Percentiles rank a stretch among this genome's conserved stretches.
These are phyloP conservation scores for Eutypella sp. DNA, from an alignment of 2,329 filamentous ascomycete genomes.

Conservation along the genomic window DNA sequence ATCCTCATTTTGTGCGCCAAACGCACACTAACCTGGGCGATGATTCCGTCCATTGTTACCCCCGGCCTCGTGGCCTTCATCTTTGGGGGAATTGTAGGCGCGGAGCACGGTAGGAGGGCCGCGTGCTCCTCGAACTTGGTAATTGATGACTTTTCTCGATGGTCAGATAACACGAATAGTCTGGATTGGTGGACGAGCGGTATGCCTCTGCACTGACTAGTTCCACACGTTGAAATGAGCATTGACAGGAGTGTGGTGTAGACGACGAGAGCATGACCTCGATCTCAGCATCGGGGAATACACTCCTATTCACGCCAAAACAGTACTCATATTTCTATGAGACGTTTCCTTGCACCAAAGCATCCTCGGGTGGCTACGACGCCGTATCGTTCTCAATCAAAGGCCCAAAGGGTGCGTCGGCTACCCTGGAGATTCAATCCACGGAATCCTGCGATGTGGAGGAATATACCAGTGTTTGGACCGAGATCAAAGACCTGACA, in stretches of 20 bases:
- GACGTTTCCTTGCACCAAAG: slow-evolving; percentile 35
- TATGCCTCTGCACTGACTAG: neutral
- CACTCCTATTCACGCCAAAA: slow-evolving; percentile 36
- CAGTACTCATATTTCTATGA: slow-evolving; percentile 38
- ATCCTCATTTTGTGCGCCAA: no score
- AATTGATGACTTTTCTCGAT: slow-evolving; percentile 11
- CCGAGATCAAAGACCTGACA: slow-evolving; percentile 31
- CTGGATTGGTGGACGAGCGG: slow-evolving; percentile 23
- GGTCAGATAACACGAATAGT: slow-evolving; percentile 18
- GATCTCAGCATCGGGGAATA: slow-evolving; percentile 25
- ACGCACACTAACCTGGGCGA: neutral
- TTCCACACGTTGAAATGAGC: neutral
- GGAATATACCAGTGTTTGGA: slow-evolving; percentile 33
- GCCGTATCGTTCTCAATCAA: slow-evolving; percentile 38
- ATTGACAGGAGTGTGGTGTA: neutral
- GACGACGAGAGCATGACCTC: slow-evolving; percentile 37
- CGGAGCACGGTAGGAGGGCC: neutral
- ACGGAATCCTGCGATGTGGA: slow-evolving; percentile 31
- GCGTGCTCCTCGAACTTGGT: slow-evolving; percentile 2
- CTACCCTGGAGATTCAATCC: slow-evolving; percentile 41
- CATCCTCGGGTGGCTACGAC: slow-evolving; percentile 33
- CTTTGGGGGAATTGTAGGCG: neutral
- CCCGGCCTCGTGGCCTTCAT: neutral
- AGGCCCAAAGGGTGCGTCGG: slow-evolving; percentile 29
- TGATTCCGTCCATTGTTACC: neutral